Evolutionary conservation across 2,329 filamentous ascomycete genomes (phyloP).

Genomic region (Cyphellophora europaea): DNA sequence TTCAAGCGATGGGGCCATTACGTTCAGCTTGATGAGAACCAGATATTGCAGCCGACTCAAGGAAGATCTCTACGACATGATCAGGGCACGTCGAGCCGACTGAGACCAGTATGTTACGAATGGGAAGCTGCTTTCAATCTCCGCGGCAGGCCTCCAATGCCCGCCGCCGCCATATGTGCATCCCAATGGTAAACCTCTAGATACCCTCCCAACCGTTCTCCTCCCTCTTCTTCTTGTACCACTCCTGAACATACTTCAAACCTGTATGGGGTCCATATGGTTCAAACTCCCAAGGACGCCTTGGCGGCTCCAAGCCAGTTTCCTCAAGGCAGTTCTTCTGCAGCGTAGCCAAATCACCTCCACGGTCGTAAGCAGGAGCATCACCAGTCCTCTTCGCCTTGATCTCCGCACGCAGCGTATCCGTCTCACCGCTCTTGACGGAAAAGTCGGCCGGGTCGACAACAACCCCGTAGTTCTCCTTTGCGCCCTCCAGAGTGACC

Average conservation of each 20-base stretch:
- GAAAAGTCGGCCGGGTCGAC: conserved; percentile 26
- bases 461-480: conserved; percentile 37
- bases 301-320: conserved; percentile 33
- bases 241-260: conserved; percentile 33
- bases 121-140: too few relatives aligned
- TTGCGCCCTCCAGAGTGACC: conserved; percentile 34
- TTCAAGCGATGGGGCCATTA: too few relatives aligned
- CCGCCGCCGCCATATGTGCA: too few relatives aligned
- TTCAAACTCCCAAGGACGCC: conserved; percentile 34
- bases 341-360: conserved; percentile 33
- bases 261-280: conserved; percentile 37
- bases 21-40: neutral
- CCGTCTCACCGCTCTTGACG: conserved; percentile 29
- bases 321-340: conserved; percentile 28
- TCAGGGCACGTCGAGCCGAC: too few relatives aligned
- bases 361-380: conserved; percentile 30
- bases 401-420: conserved; percentile 25
- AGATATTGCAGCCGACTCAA: conserved; percentile 1
- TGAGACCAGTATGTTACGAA: too few relatives aligned
- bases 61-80: conserved; percentile 1
- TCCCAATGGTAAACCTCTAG: too few relatives aligned
- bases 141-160: too few relatives aligned
- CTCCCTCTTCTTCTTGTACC: conserved; percentile 26
- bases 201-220: conserved; percentile 1
- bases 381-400: conserved; percentile 14